These are phyloP conservation scores for Zea luxurians DNA, from an alignment of 176 grass and related monocot genomes.

Conservation along the genomic window DNA sequence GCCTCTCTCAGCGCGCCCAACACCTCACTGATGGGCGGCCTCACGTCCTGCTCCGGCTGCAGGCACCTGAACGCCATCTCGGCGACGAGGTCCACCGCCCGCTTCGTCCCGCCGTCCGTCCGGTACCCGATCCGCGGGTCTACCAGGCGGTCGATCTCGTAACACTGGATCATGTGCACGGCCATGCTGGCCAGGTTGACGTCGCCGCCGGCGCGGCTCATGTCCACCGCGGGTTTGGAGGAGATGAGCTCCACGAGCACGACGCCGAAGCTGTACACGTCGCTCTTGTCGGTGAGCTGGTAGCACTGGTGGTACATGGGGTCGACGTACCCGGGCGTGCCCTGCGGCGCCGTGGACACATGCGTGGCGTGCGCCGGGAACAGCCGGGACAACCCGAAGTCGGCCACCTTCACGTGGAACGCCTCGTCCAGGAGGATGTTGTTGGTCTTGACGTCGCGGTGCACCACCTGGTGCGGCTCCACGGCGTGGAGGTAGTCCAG, in stretches of 20 bases:
- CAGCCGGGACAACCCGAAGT: constrained; percentile 62
- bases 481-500: constrained; percentile 54
- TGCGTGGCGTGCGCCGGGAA: constrained; percentile 50
- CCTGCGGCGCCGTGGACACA: constrained; percentile 67
- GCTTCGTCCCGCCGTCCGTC: constrained; percentile 27
- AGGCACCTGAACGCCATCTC: constrained; percentile 57
- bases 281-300: constrained; percentile 74
- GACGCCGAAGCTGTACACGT: constrained; percentile 76
- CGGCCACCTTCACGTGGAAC: constrained; percentile 68
- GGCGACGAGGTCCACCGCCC: constrained; percentile 34
- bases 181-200: constrained; percentile 56
- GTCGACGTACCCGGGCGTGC: constrained; percentile 64
- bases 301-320: constrained; percentile 55
- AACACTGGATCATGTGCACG: constrained; percentile 45
- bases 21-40: constrained; percentile 47
- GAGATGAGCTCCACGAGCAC: constrained; percentile 62
- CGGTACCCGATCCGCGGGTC: constrained; percentile 40
- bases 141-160: constrained; percentile 36
- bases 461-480: constrained; percentile 45
- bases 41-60: constrained; percentile 52
- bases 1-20: constrained; percentile 34
- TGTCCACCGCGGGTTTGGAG: constrained; percentile 50
- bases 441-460: constrained; percentile 67
- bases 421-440: constrained; percentile 58
- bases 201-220: constrained; percentile 18